Conservation (phyloP, 352 stramenopile genomes). For the Thalassiosira pacifica region DNA sequence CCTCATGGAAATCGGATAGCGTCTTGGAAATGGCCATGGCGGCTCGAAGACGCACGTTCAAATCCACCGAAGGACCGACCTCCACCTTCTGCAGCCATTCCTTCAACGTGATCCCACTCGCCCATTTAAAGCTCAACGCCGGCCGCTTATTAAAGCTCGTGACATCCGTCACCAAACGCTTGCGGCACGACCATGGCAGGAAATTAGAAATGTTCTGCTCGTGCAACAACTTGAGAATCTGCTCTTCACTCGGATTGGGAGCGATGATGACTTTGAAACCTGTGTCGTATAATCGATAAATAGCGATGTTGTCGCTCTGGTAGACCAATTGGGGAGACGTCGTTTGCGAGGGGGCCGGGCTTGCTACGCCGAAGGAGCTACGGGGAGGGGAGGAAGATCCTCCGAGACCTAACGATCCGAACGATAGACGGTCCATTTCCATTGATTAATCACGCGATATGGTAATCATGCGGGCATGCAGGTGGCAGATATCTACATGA, state of each 20-base stretch:
- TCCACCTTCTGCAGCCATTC: constrained; percentile 46
- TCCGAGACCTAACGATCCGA: too few relatives aligned
- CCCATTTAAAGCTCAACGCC: constrained; percentile 46
- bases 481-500: too few relatives aligned
- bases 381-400: too few relatives aligned
- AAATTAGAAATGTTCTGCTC: constrained; percentile 37
- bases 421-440: too few relatives aligned
- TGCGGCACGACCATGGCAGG: neutral
- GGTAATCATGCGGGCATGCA: too few relatives aligned
- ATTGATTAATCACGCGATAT: too few relatives aligned
- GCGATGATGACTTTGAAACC: neutral
- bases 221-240: constrained; percentile 13
- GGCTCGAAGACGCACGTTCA: constrained; percentile 23
- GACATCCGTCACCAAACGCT: constrained; percentile 19
- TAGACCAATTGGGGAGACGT: neutral
- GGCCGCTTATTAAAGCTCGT: constrained; percentile 11
- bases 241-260: neutral
- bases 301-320: neutral
- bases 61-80: neutral
- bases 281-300: neutral
- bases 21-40: constrained; percentile 58
- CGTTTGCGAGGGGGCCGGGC: too few relatives aligned
- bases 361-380: too few relatives aligned
- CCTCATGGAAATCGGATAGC: constrained; percentile 50
- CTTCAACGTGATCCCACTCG: constrained; percentile 34